Evolutionary conservation across 2,329 filamentous ascomycete species (phyloP), one percentile per base, ranked within the genome.

Genomic region (Fusarium floridanum): DNA sequence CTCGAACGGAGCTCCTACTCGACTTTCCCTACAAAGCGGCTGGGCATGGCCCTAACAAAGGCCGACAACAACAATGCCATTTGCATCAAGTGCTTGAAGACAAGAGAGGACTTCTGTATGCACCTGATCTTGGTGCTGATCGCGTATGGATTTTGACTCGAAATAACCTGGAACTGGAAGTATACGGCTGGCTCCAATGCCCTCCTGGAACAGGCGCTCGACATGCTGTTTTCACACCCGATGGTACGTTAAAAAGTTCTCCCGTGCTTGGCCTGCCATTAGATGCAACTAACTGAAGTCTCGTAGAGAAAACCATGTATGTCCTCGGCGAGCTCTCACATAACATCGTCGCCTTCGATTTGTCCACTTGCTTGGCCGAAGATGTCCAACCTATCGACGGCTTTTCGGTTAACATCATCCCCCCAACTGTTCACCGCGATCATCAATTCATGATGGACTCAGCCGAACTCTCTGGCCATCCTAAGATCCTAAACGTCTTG

Each of bases 361-460:
- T 64, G 45, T 64, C 61, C 2, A 14, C 36, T 16, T 22, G 32
- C 16, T 48, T 48, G 4, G 61, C 20, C 48, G 17, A 32, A 2
- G 34, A 64, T 5, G 43, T 64, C 27, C 45, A 64, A 14, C 61
- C 32, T 24, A 41, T 64, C 34, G 27, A 41, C 34, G 61, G 43
- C 5, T 55, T 56, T 43, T 22, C 24, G 14, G 45, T 48, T 10
- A 41, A 64, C 22, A 32, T 64, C 34, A 55, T 64, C 22, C 61
- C 61, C 3, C 45, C 61, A 9, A 64, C 11, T 24, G 61, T 64
- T 24, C 61, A 56, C 16, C 24, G 11, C n/a, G 48, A 64, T 11
- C 61, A 64, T 17, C 61, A 64, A 12, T 64, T 22, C 32, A 64
- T 64, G 61, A 64, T 64, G 61, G 61, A 64, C 5, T 64, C 61